phyloP scores from a whole-genome alignment of 2,329 filamentous ascomycete species.

The Fusarium ambrosium region DNA sequence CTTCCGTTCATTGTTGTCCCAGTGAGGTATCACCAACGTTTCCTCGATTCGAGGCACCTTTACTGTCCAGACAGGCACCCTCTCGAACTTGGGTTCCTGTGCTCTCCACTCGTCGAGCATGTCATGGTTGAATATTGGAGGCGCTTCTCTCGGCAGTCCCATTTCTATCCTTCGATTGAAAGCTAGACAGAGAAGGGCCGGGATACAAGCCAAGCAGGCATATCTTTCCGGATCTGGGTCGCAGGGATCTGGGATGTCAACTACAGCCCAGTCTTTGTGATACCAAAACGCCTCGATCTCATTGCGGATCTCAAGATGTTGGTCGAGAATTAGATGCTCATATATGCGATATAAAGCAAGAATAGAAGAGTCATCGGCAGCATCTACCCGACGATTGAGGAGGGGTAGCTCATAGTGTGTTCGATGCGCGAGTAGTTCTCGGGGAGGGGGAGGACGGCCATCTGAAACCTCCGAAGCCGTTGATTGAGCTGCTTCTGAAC shows the following conservation, averaged over 20 bases:
- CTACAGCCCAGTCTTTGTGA: slow-evolving; percentile 25
- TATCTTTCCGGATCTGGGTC: slow-evolving; percentile 38
- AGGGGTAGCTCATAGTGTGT: slow-evolving; percentile 30
- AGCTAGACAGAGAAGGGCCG: slow-evolving; percentile 22
- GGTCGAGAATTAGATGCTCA: slow-evolving; percentile 32
- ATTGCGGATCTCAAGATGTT: slow-evolving; percentile 33
- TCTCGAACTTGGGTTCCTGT: slow-evolving; percentile 26
- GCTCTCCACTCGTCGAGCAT: slow-evolving; percentile 35
- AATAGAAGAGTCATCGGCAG: slow-evolving; percentile 11
- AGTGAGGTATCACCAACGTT: slow-evolving; percentile 28
- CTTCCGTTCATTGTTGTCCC: slow-evolving; percentile 24
- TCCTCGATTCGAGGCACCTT: slow-evolving; percentile 16
- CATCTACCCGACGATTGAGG: slow-evolving; percentile 22
- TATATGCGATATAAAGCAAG: slow-evolving; percentile 38
- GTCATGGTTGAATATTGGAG: slow-evolving; percentile 28
- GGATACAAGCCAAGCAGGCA: slow-evolving; percentile 39
- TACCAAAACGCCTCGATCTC: slow-evolving; percentile 39
- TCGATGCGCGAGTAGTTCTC: slow-evolving; percentile 21
- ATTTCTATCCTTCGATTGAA: slow-evolving; percentile 36
- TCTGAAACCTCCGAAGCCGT: not conserved
- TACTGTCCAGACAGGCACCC: slow-evolving; percentile 22
- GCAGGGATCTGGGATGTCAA: slow-evolving; percentile 33
- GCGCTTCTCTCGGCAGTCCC: slow-evolving; percentile 34
- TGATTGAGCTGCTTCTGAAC: not conserved
- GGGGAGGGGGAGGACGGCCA: slow-evolving; percentile 16